phyloP scores from a whole-genome alignment of 805 yeast genomes.

The Kurtzmaniella cleridarum region DNA sequence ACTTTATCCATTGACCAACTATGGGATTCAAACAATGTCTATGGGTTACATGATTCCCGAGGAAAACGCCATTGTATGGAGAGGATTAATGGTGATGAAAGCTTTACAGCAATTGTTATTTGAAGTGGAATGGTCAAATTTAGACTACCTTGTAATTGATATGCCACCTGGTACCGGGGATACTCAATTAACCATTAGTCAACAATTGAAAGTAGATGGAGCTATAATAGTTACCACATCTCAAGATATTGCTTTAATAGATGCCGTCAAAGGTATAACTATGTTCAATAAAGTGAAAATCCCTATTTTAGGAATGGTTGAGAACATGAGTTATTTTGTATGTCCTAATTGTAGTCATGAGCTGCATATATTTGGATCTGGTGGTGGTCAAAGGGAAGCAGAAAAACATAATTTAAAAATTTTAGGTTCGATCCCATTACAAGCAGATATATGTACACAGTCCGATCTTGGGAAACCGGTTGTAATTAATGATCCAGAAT shows the following conservation, averaged over 20 bases:
- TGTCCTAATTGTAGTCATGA: slow-evolving; percentile 77
- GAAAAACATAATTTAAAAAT: slow-evolving; percentile 41
- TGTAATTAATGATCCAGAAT: slow-evolving; percentile 38
- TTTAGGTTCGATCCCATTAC: slow-evolving; percentile 65
- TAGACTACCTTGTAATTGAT: slow-evolving; percentile 71
- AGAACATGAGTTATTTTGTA: slow-evolving; percentile 72
- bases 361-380: slow-evolving; percentile 68
- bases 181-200: slow-evolving; percentile 77
- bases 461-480: slow-evolving; percentile 67
- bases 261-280: slow-evolving; percentile 73
- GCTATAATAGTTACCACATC: slow-evolving; percentile 82
- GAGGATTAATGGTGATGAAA: slow-evolving; percentile 83
- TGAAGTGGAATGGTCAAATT: slow-evolving; percentile 67
- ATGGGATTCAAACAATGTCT: slow-evolving; percentile 80
- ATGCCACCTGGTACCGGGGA: slow-evolving; percentile 95
- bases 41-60: slow-evolving; percentile 77
- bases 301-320: slow-evolving; percentile 72
- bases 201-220: slow-evolving; percentile 69
- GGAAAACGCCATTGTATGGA: slow-evolving; percentile 72
- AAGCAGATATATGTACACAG: slow-evolving; percentile 50
- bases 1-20: slow-evolving; percentile 62
- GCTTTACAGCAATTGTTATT: slow-evolving; percentile 79
- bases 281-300: slow-evolving; percentile 70
- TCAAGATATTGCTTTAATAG: slow-evolving; percentile 77
- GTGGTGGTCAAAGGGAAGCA: slow-evolving; percentile 52